A percentile compares a stretch with the other conserved stretches of the same genome.
phyloP scores from a whole-genome alignment of 176 grass and related monocot genomes.

The Rhipidocladum racemiflorum region DNA sequence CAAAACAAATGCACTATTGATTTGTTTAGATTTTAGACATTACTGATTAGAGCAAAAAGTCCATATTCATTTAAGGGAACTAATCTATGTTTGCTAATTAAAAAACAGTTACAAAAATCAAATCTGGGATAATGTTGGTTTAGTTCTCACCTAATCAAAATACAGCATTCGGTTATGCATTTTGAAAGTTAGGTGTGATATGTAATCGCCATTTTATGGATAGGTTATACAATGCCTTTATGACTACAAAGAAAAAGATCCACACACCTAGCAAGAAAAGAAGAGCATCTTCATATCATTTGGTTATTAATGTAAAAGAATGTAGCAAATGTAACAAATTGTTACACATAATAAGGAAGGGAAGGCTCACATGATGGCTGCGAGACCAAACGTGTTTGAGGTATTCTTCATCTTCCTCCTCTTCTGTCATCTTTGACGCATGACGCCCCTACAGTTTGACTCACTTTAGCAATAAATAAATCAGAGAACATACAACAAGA shows the following conservation, averaged over 20 bases:
- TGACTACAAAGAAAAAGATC: not conserved
- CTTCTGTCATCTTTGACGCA: slow-evolving; percentile 82
- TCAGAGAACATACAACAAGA: not conserved
- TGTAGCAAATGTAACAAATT: not conserved
- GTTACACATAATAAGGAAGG: slow-evolving; percentile 9
- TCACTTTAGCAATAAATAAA: slow-evolving; percentile 17
- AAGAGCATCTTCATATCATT: not conserved
- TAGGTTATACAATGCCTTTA: not conserved
- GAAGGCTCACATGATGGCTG: slow-evolving; percentile 81
- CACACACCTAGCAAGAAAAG: not conserved
- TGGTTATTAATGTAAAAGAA: not conserved
- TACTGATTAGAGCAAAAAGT: not conserved
- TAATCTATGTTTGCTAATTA: not conserved
- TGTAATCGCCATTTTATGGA: not conserved
- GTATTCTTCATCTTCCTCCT: slow-evolving; percentile 95
- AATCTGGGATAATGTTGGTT: not conserved
- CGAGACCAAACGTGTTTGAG: slow-evolving; percentile 66
- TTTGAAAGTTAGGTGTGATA: not conserved
- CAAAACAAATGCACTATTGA: not conserved
- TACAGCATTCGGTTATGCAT: not conserved
- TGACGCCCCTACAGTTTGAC: slow-evolving; percentile 73
- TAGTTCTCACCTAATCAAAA: not conserved
- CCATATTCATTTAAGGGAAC: not conserved
- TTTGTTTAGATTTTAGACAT: not conserved
- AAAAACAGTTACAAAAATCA: slow-evolving; percentile 3